These are phyloP conservation scores for Penicillium sp. DNA, from an alignment of 2,329 filamentous ascomycete genomes.

Conservation along the genomic window DNA sequence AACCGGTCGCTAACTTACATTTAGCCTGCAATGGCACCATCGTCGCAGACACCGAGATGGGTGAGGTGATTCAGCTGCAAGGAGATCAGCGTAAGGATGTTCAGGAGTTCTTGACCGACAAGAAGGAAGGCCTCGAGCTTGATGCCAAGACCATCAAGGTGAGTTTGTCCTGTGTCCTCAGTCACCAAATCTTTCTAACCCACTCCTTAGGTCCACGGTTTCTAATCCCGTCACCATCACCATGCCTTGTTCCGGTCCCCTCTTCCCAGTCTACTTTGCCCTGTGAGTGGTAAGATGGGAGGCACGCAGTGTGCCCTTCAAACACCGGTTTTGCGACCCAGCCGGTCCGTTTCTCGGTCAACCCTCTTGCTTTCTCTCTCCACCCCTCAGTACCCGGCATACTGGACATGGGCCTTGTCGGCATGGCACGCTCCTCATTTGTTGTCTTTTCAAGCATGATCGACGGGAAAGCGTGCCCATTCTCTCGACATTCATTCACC, in stretches of 20 bases:
- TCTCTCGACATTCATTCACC: slow-evolving; percentile 23
- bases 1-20: slow-evolving; percentile 17
- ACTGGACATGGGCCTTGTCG: slow-evolving; percentile 32
- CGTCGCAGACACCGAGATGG: slow-evolving; percentile 91
- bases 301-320: slow-evolving; percentile 27
- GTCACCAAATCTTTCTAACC: slow-evolving; percentile 3
- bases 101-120: slow-evolving; percentile 93
- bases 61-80: slow-evolving; percentile 99
- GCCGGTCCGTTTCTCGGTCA: slow-evolving; percentile 19
- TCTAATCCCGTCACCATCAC: slow-evolving; percentile 40
- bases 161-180: slow-evolving; percentile 14
- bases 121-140: slow-evolving; percentile 89
- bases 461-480: slow-evolving; percentile 21
- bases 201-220: slow-evolving; percentile 45
- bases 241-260: slow-evolving; percentile 42
- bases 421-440: slow-evolving; percentile 23
- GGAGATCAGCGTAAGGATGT: slow-evolving; percentile 99
- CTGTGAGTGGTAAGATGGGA: slow-evolving; percentile 37
- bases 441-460: slow-evolving; percentile 18
- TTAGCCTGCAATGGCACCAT: slow-evolving; percentile 99
- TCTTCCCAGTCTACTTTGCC: slow-evolving; percentile 39
- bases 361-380: slow-evolving; percentile 22
- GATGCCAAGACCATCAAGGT: slow-evolving; percentile 98
- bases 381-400: slow-evolving; percentile 26
- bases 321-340: slow-evolving; percentile 20